Conservation (phyloP, 352 stramenopile species). For the Pythium scleroteichum region DNA sequence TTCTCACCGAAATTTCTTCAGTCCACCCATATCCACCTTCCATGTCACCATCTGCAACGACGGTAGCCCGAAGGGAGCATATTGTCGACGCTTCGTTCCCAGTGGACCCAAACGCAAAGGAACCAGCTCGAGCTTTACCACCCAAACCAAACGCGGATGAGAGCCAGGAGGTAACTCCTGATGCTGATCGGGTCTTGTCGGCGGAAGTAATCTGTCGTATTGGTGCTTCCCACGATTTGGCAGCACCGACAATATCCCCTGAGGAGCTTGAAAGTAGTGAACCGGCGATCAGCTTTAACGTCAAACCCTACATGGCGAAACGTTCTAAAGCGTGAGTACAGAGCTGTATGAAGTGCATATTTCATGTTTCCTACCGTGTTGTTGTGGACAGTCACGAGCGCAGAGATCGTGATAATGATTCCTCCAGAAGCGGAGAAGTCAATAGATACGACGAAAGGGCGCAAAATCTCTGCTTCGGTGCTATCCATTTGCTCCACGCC, state of each 20-base stretch:
- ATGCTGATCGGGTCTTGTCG: slow-evolving; percentile 2
- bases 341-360: no score
- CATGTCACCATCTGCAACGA: neutral
- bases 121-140: slow-evolving; percentile 17
- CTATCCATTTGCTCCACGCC: neutral
- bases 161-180: slow-evolving; percentile 21
- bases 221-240: slow-evolving; percentile 11
- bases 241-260: neutral
- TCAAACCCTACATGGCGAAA: slow-evolving; percentile 14
- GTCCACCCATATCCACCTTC: slow-evolving; percentile 15
- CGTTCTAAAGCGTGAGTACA: neutral
- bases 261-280: neutral
- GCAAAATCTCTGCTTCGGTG: neutral
- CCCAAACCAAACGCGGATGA: slow-evolving; percentile 19
- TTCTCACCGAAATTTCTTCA: slow-evolving; percentile 11
- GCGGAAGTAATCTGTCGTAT: neutral
- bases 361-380: slow-evolving; percentile 19
- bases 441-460: slow-evolving; percentile 11
- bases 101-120: slow-evolving; percentile 5
- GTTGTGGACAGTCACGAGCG: slow-evolving; percentile 27
- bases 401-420: slow-evolving; percentile 8
- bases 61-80: slow-evolving; percentile 10
- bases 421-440: neutral
- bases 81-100: neutral
- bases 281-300: slow-evolving; percentile 1